Conservation (phyloP, 2,329 filamentous ascomycete genomes). For the Sclerotinia minor region DNA sequence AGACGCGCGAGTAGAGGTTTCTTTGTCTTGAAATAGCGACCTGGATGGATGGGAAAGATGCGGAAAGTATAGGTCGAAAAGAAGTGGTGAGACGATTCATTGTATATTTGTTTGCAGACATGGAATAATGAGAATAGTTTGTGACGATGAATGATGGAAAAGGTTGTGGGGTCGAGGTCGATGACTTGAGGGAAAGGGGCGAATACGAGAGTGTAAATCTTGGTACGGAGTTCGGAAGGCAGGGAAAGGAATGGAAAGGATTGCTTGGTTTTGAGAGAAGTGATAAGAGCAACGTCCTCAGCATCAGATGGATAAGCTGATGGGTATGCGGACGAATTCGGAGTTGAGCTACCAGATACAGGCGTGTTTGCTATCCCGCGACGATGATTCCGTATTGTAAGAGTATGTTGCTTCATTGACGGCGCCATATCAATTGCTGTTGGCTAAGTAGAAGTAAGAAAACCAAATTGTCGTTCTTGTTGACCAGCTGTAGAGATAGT, state of each 20-base stretch:
- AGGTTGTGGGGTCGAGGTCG: conserved; percentile 67
- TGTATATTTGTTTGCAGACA: conserved; percentile 60
- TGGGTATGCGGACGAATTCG: conserved; percentile 30
- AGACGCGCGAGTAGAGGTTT: conserved; percentile 69
- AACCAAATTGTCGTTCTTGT: background rate
- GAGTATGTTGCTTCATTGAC: conserved; percentile 5
- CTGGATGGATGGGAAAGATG: conserved; percentile 65
- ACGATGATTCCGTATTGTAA: conserved; percentile 16
- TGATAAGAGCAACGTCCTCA: conserved; percentile 30
- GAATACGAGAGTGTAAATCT: conserved; percentile 67
- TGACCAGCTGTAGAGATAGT: background rate
- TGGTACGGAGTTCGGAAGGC: conserved; percentile 67
- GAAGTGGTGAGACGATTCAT: conserved; percentile 65
- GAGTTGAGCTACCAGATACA: conserved; percentile 27
- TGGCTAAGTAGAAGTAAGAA: background rate
- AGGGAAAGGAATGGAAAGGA: conserved; percentile 66
- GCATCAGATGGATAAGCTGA: conserved; percentile 38
- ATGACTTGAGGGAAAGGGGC: conserved; percentile 53
- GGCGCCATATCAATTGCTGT: conserved; percentile 1
- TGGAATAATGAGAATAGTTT: conserved; percentile 57
- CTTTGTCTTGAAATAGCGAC: conserved; percentile 71
- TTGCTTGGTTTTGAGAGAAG: conserved; percentile 21
- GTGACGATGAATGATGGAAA: conserved; percentile 59
- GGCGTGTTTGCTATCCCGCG: conserved; percentile 6
- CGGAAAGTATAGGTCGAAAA: conserved; percentile 64